Base-by-base conservation (phyloP, 1,284 basidiomycete species). In the Leccinum pallidistipes region DNA sequence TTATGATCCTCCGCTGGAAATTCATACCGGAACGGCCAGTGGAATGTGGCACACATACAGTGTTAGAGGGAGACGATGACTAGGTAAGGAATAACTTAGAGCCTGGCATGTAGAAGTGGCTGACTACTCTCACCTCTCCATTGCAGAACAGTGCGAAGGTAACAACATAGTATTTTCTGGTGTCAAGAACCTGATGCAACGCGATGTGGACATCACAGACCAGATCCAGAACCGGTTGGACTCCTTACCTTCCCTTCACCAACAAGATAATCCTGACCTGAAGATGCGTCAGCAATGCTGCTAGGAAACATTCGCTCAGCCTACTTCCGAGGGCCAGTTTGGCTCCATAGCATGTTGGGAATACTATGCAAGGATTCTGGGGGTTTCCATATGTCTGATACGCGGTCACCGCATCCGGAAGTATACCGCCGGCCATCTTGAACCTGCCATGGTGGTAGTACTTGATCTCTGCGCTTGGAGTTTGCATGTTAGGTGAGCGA, bases 51-150 rank as follows among this genome's bases (percentile, higher is more conserved):
- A 21, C 32, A 64, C 56, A 45, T 58, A 85, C 84, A 55, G 84
- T 85, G 66, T 86, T 86, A 0, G 85, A 87, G 14, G 85, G 85
- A 24, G 85, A 86, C 7, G 84, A 86, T 0, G 84, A 87, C 83
- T 77, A n/a, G 31, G 12, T 31, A 8, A 43, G 27, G 27, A 27
- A 51, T 38, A 21, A 14, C 10, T 34, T n/a, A 18, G 12, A 29
- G 29, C 14, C 21, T 21, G 24, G 24, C 14, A 16, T 27, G 27
- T 24, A 32, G 8, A 14, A 18, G 24, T 31, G 10, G 52, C 7
- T 8, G 36, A 29, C 14, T 24, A 24, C 32, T 29, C 18, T 24
- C 59, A 83, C 83, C 77, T 85, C 83, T 68, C 84, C 83, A 61
- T 84, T 84, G 34, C 80, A 82, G 64, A 85, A 85, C 36, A 85